A percentile compares a stretch with the other conserved stretches of the same genome.
Evolutionary conservation across 306 rosid species (phyloP).

Genomic region (Hippophae rhamnoides): DNA sequence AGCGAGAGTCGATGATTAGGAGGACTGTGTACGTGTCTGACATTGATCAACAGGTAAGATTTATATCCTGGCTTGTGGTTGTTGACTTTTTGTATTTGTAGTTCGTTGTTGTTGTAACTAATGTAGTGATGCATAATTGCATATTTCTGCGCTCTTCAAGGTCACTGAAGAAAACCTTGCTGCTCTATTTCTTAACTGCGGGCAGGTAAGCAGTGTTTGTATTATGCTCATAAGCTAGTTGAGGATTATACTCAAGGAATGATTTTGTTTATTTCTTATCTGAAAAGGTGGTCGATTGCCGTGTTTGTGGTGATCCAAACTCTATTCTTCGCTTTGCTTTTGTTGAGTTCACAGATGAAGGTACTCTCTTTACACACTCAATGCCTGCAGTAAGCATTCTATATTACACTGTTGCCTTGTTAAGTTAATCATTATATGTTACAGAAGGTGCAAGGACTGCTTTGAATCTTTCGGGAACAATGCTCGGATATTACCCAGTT

Average conservation of each 20-base stretch:
- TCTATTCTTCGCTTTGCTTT: slow-evolving; percentile 95
- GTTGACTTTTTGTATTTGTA: neutral
- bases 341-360: slow-evolving; percentile 93
- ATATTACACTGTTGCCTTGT: slow-evolving; percentile 11
- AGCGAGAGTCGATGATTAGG: slow-evolving; percentile 80
- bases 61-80: slow-evolving; percentile 6
- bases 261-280: slow-evolving; percentile 9
- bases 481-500: slow-evolving; percentile 86
- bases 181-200: slow-evolving; percentile 80
- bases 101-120: slow-evolving; percentile 7
- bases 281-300: slow-evolving; percentile 87
- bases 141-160: slow-evolving; percentile 33
- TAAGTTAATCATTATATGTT: slow-evolving; percentile 21
- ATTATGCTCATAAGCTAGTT: neutral
- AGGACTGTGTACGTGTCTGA: slow-evolving; percentile 98
- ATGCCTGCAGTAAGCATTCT: slow-evolving; percentile 2
- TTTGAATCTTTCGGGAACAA: slow-evolving; percentile 80
- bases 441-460: slow-evolving; percentile 96
- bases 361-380: slow-evolving; percentile 22
- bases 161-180: slow-evolving; percentile 99
- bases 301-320: slow-evolving; percentile 96
- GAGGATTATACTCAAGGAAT: slow-evolving; percentile 18
- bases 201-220: slow-evolving; percentile 52
- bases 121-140: slow-evolving; percentile 5
- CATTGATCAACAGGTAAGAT: slow-evolving; percentile 80